These are phyloP conservation scores for Phytophthora podocarpi DNA, from an alignment of 352 stramenopile species.

Conservation along the genomic window DNA sequence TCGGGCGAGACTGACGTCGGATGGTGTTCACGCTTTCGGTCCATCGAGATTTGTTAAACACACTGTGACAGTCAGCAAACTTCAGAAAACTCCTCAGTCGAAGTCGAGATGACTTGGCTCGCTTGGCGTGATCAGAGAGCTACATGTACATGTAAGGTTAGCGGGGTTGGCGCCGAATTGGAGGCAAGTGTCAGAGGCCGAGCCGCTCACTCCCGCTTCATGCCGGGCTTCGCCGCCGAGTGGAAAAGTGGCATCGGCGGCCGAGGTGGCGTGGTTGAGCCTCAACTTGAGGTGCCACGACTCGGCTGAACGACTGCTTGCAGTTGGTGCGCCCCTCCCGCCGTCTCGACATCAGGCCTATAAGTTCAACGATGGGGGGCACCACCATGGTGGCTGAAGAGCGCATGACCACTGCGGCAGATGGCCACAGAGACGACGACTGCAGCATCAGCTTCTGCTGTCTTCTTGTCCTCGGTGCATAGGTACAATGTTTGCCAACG, in stretches of 20 bases:
- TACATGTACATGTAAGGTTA: no score
- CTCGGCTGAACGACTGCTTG: constrained; percentile 18
- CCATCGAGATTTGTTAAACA: constrained; percentile 30
- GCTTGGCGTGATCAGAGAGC: not conserved
- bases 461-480: not conserved
- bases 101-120: not conserved
- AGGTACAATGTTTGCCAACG: no score
- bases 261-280: constrained; percentile 13
- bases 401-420: constrained; percentile 1
- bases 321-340: constrained; percentile 23
- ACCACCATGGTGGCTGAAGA: constrained; percentile 3
- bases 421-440: no score
- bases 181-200: not conserved
- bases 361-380: constrained; percentile 38
- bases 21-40: constrained; percentile 12
- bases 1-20: not conserved
- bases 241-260: constrained; percentile 7
- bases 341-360: constrained; percentile 9
- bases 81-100: constrained; percentile 21
- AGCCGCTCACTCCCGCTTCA: not conserved
- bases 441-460: no score
- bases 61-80: constrained; percentile 26
- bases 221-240: no score
- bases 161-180: no score
- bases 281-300: constrained; percentile 6